Base-by-base conservation (phyloP, 345 rosid species). In the Turnera subulata region DNA sequence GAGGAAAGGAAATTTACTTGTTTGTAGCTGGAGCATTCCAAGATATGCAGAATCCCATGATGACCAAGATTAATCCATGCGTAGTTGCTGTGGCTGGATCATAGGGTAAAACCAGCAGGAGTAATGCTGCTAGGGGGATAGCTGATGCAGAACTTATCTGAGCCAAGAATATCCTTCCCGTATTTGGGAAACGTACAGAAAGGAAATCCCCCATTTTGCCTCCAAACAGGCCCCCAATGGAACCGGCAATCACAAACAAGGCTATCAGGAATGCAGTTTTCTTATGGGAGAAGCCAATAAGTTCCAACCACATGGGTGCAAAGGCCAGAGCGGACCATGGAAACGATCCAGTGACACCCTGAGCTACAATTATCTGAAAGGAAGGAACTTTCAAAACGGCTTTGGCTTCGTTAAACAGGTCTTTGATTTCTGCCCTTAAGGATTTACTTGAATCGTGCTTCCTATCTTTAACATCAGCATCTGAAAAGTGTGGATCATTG, bases 321-420 rank as follows among this genome's bases (percentile, higher is more conserved):
- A 86, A 88, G 52, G 96, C 80, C 68, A 91, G 33, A 57, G 98
- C 96, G 49, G 93, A 91, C 91, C 96, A 89, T 18, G 98, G 98
- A 69, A 89, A 82, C 20, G 89, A 82, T 29, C 95, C 96, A 0
- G 90, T 80, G 25, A 88, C 76, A 29, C 96, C 91, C 74, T 84
- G 96, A 56, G 98, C 91, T 59, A 88, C 98, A 56, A 88, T 80
- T 51, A 88, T 88, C 73, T 80, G 95, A 73, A 91, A 91, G 44
- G 98, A 86, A 19, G 75, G 82, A 56, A 88, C 66, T 61, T 73
- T 84, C n/a, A 77, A 47, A 6, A 86, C 95, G 0, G 65, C 33
- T 16, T 78, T 79, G 22, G 87, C 84, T 82, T 88, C 95, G 52
- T 24, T 58, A 13, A 73, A 62, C 63, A 86, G 61, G 55, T 62